Evolutionary conservation across 2,329 filamentous ascomycete species (phyloP), one percentile per base, ranked within the genome.

Genomic region (Metarhizium brunneum): DNA sequence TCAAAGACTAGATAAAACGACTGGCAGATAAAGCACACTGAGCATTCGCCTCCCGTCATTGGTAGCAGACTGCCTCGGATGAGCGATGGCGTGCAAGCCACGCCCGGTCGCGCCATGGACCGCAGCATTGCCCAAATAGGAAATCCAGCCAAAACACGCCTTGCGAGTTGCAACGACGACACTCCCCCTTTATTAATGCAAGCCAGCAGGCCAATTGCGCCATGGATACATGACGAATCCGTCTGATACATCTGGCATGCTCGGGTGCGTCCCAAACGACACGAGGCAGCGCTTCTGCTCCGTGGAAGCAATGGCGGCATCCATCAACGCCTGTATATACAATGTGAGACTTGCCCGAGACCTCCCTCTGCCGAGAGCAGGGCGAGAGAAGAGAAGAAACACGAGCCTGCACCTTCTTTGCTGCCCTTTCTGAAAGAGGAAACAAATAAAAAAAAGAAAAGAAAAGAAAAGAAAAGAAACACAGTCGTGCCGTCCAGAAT

Each of bases 21-120:
- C 32, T 1, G 32, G 32, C 32, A 35, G 32, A 35, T 35, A 11
- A 35, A 35, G 7, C 25, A 25, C 25, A 25, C 25, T 25, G 25
- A 25, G 25, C 25, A 25, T 25, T 25, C 25, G 25, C 25, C 25
- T 25, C 25, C 25, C 25, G 1, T 1, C 25, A 25, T 25, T 25
- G 25, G 25, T 4, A 25, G 25, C 25, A 25, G 25, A 25, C 25
- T 25, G 25, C 25, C 50, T 42, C 35, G 35, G 47, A 47, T 51
- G 36, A 51, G 47, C 47, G 48, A 55, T 55, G 53, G 30, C 53
- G 53, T 55, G 53, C 53, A 55, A 49, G 36, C 53, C 40, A 50
- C 16, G 29, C 10, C 10, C 29, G 11, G 29, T 55, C 32, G 32
- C 32, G 32, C 32, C 32, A 35, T 35, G 32, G 7, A 35, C 32